Conservation (phyloP, 2,329 filamentous ascomycete genomes). For the Arthrobotrys megalospora region DNA sequence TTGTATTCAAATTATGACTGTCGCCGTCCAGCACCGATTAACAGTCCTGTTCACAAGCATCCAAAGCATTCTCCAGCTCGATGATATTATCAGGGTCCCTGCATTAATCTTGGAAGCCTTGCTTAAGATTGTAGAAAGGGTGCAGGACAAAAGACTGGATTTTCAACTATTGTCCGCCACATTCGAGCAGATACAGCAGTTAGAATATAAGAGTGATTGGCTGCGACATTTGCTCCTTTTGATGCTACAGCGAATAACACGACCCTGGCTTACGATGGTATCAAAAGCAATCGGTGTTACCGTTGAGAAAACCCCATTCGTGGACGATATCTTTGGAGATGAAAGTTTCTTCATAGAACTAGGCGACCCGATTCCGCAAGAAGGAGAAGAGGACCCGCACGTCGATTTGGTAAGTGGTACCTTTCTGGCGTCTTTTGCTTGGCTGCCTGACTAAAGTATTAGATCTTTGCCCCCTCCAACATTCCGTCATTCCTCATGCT, state of each 20-base stretch:
- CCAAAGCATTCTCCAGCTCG: slow-evolving; percentile 63
- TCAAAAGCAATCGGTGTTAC: slow-evolving; percentile 50
- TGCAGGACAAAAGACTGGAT: slow-evolving; percentile 71
- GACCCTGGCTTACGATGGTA: slow-evolving; percentile 57
- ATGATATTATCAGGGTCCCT: slow-evolving; percentile 54
- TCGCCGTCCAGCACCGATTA: slow-evolving; percentile 63
- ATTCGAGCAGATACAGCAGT: slow-evolving; percentile 55
- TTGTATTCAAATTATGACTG: slow-evolving; percentile 62
- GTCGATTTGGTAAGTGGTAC: slow-evolving; percentile 39
- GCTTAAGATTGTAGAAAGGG: slow-evolving; percentile 68
- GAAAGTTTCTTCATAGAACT: slow-evolving; percentile 56
- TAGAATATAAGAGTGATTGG: slow-evolving; percentile 58
- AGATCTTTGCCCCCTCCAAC: slow-evolving; percentile 74
- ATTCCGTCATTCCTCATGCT: slow-evolving; percentile 80
- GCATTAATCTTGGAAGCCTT: slow-evolving; percentile 65
- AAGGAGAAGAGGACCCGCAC: slow-evolving; percentile 49
- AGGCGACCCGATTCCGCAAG: slow-evolving; percentile 30
- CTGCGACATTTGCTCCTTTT: slow-evolving; percentile 49
- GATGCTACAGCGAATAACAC: slow-evolving; percentile 47
- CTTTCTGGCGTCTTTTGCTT: not conserved
- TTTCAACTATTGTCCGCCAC: slow-evolving; percentile 72
- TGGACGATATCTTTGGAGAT: slow-evolving; percentile 50
- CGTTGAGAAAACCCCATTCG: slow-evolving; percentile 24
- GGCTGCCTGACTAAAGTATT: slow-evolving; percentile 7
- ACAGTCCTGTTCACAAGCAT: slow-evolving; percentile 61